These are phyloP conservation scores for Neocallimastix lanati DNA, from an alignment of 192 early-diverging fungal species.

Conservation along the genomic window DNA sequence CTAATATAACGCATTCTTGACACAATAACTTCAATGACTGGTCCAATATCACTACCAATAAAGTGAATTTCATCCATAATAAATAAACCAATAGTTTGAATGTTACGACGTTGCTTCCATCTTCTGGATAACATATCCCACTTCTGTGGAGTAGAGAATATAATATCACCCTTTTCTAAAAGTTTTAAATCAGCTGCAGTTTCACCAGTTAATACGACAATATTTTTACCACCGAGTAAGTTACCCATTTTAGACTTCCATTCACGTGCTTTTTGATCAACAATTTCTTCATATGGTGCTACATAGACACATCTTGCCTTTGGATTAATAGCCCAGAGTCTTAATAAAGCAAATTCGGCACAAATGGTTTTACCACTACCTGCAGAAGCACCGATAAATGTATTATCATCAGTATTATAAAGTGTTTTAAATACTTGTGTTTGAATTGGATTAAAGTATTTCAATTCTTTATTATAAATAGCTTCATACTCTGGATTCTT, in stretches of 20 bases:
- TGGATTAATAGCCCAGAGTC: slow-evolving; percentile 51
- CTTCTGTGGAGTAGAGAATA: slow-evolving; percentile 69
- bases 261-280: slow-evolving; percentile 50
- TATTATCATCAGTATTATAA: slow-evolving; percentile 73
- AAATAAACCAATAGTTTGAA: slow-evolving; percentile 73
- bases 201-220: slow-evolving; percentile 82
- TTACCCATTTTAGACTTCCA: slow-evolving; percentile 68
- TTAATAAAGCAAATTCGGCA: slow-evolving; percentile 86
- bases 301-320: slow-evolving; percentile 69
- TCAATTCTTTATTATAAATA: slow-evolving; percentile 29
- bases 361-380: slow-evolving; percentile 89
- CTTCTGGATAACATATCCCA: slow-evolving; percentile 90
- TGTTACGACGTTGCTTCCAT: slow-evolving; percentile 88
- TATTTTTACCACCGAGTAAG: slow-evolving; percentile 68
- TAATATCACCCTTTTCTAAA: slow-evolving; percentile 77
- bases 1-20: slow-evolving; percentile 87
- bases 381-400: slow-evolving; percentile 78
- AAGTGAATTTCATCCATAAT: slow-evolving; percentile 90
- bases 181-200: slow-evolving; percentile 72
- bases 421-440: slow-evolving; percentile 85
- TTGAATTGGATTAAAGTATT: slow-evolving; percentile 84
- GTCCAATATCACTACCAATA: slow-evolving; percentile 76
- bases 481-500: slow-evolving; percentile 55
- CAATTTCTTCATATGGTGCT: slow-evolving; percentile 71
- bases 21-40: slow-evolving; percentile 81